phyloP scores from a whole-genome alignment of 768 basidiomycete genomes.

The Pleurotus sapidus region DNA sequence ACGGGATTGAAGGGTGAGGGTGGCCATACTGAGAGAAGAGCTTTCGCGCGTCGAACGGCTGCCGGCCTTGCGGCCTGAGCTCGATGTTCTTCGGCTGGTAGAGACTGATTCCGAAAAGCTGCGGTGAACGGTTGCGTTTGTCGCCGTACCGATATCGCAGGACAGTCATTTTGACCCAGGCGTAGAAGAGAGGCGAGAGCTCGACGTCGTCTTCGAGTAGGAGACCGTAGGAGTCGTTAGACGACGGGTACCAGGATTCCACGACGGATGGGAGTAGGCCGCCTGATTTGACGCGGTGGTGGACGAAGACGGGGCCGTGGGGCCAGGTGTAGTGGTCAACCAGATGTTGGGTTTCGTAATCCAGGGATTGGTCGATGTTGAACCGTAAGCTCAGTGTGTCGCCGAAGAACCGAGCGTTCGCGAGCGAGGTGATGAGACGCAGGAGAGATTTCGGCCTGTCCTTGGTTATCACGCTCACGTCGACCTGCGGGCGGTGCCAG shows the following conservation, averaged over 20 bases:
- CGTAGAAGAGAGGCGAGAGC: slow-evolving; percentile 80
- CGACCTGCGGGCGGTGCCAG: slow-evolving; percentile 70
- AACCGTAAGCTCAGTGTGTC: slow-evolving; percentile 63
- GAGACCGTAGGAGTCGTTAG: slow-evolving; percentile 72
- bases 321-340: slow-evolving; percentile 55
- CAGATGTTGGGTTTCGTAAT: slow-evolving; percentile 53
- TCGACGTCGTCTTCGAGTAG: slow-evolving; percentile 88
- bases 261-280: slow-evolving; percentile 82
- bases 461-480: slow-evolving; percentile 75
- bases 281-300: slow-evolving; percentile 75
- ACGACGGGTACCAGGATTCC: slow-evolving; percentile 84
- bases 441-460: slow-evolving; percentile 67
- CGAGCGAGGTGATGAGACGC: slow-evolving; percentile 65
- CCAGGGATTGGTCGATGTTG: slow-evolving; percentile 76
- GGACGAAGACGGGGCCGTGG: slow-evolving; percentile 55
- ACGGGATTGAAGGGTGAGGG: slow-evolving; percentile 55
- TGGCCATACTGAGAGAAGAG: slow-evolving; percentile 46
- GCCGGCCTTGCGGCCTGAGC: slow-evolving; percentile 63
- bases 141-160: slow-evolving; percentile 74
- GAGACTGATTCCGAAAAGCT: slow-evolving; percentile 77
- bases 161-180: slow-evolving; percentile 81
- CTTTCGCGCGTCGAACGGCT: slow-evolving; percentile 60
- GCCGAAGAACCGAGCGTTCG: slow-evolving; percentile 59
- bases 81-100: slow-evolving; percentile 87
- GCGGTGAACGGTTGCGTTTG: slow-evolving; percentile 31